Evolutionary conservation across 2,329 filamentous ascomycete species (phyloP).

Genomic region (Penicillium sp.): DNA sequence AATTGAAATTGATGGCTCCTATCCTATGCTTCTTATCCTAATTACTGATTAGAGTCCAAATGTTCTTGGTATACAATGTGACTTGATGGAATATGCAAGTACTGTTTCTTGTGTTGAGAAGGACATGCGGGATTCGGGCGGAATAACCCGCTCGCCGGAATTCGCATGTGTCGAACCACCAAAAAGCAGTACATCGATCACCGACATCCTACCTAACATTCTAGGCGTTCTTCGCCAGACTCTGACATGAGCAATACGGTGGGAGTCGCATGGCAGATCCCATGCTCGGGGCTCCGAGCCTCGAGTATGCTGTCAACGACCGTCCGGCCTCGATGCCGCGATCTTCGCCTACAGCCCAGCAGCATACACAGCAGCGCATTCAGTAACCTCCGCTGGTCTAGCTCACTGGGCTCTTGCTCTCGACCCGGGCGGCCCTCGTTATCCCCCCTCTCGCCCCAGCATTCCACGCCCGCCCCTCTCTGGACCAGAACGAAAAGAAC

Average conservation of each 20-base stretch:
- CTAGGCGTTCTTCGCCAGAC: constrained; percentile 6
- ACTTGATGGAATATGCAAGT: not conserved
- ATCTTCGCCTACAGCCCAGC: constrained; percentile 25
- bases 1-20: too few relatives aligned
- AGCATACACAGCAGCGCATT: constrained; percentile 14
- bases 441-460: not conserved
- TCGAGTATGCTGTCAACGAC: constrained; percentile 23
- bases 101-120: too few relatives aligned
- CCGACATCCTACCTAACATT: not conserved
- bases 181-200: not conserved
- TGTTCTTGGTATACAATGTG: too few relatives aligned
- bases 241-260: constrained; percentile 45
- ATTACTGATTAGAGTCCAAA: too few relatives aligned
- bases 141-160: not conserved
- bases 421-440: not conserved
- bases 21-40: too few relatives aligned
- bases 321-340: constrained; percentile 19
- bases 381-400: constrained; percentile 8
- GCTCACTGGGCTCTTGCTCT: constrained; percentile 3
- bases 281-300: constrained; percentile 38
- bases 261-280: constrained; percentile 42
- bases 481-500: constrained; percentile 23
- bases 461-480: constrained; percentile 2
- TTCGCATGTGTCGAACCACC: not conserved
- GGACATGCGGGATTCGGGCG: not conserved